phyloP scores from a whole-genome alignment of 192 early-diverging fungal genomes.

The Coemansia sp. region DNA sequence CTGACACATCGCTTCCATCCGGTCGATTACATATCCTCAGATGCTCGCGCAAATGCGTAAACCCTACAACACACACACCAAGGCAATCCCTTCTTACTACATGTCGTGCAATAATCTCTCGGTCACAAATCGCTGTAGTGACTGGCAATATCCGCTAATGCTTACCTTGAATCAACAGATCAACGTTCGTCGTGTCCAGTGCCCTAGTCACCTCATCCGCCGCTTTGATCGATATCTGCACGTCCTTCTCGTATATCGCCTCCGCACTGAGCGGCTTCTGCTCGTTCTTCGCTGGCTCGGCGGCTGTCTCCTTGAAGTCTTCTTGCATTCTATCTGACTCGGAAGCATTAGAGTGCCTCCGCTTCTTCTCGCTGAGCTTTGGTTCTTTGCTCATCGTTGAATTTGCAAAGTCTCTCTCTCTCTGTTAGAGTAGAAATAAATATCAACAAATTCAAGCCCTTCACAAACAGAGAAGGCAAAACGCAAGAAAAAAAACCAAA shows the following conservation, averaged over 20 bases:
- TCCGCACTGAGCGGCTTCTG: constrained; percentile 1
- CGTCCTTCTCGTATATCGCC: constrained; percentile 21
- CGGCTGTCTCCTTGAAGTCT: background rate
- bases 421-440: too few relatives aligned
- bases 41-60: constrained; percentile 51
- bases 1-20: background rate
- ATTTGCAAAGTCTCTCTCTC: background rate
- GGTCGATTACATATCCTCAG: constrained; percentile 40
- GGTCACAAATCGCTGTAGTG: too few relatives aligned
- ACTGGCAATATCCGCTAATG: too few relatives aligned
- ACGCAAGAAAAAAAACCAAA: background rate
- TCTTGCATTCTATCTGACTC: background rate
- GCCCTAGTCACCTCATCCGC: constrained; percentile 37
- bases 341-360: constrained; percentile 8
- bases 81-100: background rate
- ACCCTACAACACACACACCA: constrained; percentile 24
- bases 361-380: constrained; percentile 13
- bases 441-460: constrained; percentile 4
- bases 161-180: constrained; percentile 54
- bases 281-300: constrained; percentile 4
- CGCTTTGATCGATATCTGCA: constrained; percentile 31
- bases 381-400: background rate
- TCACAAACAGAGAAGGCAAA: constrained; percentile 1
- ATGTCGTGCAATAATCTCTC: too few relatives aligned
- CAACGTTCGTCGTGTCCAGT: constrained; percentile 27